Evolutionary conservation across 2,329 filamentous ascomycete species (phyloP), one percentile per base, ranked within the genome.

Genomic region (Aciculosporium take): DNA sequence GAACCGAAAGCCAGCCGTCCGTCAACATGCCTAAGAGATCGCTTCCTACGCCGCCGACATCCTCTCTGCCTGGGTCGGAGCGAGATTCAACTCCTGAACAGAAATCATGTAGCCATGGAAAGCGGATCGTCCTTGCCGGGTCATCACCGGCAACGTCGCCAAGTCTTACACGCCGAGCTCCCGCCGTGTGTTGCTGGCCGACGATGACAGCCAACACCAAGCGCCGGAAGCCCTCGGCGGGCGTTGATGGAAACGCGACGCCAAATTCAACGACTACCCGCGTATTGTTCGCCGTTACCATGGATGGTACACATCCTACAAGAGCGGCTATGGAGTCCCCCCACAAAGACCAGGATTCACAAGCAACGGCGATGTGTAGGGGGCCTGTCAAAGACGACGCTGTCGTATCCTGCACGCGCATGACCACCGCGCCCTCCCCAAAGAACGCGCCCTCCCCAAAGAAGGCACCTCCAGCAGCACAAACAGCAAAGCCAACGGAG

Each of bases 241-340:
- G 51, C 9, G 49, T 56, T 32, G 40, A 54, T 40, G 40, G 52
- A 40, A 53, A 56, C 36, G 49, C 49, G 2, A 42, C 40, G 1
- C 47, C 46, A 15, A 30, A 37, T 4, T 37, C 42, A 7, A 28
- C 17, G 7, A 38, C 23, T 29, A 29, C 37, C 13, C 13, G 10
- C n/a, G 4, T 10, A 2, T 32, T 39, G n/a, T 31, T 31, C 17
- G 23, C 34, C 12, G n/a, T 5, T 17, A 10, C 12, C 1, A 21
- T 20, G n/a, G 10, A 23, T 9, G 25, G n/a, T n/a, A 17, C 13
- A 7, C 24, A 24, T 4, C 13, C 31, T 23, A 7, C 24, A 12
- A 17, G 4, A 12, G 31, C 23, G 1, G 10, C 15, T 28, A 7
- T n/a, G n/a, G n/a, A 25, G n/a, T n/a, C n/a, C n/a, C n/a, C n/a